These are phyloP conservation scores for Fagopyrum homotropicum DNA, from an alignment of 148 eudicot genomes.

Conservation along the genomic window DNA sequence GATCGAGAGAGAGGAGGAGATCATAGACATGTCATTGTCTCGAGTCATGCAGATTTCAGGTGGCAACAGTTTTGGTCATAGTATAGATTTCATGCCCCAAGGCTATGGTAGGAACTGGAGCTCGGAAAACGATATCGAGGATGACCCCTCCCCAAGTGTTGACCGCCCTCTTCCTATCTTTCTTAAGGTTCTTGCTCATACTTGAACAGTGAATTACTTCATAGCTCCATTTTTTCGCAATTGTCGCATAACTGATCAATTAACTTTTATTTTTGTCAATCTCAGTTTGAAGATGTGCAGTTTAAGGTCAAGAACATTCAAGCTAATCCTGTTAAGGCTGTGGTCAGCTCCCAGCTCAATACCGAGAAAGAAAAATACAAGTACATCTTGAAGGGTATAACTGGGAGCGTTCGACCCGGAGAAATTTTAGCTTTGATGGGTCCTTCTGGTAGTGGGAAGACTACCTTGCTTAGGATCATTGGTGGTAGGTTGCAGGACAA, in stretches of 20 bases:
- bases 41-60: slow-evolving; percentile 61
- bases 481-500: slow-evolving; percentile 77
- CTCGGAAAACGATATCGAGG: slow-evolving; percentile 56
- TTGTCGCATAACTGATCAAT: neutral
- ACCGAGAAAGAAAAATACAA: slow-evolving; percentile 53
- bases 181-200: slow-evolving; percentile 37
- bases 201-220: too few relatives aligned
- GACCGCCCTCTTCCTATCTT: slow-evolving; percentile 63
- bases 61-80: slow-evolving; percentile 71
- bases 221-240: too few relatives aligned
- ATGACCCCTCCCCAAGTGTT: slow-evolving; percentile 25
- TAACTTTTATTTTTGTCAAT: neutral
- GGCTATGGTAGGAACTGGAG: slow-evolving; percentile 52
- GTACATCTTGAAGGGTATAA: slow-evolving; percentile 78
- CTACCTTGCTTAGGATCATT: slow-evolving; percentile 71
- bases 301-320: slow-evolving; percentile 48
- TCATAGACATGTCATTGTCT: slow-evolving; percentile 48
- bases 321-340: slow-evolving; percentile 53
- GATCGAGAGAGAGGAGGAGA: slow-evolving; percentile 37
- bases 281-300: slow-evolving; percentile 83
- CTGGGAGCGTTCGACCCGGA: slow-evolving; percentile 90
- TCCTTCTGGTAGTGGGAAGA: slow-evolving; percentile 99
- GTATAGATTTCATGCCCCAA: slow-evolving; percentile 69
- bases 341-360: slow-evolving; percentile 52
- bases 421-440: slow-evolving; percentile 94